Evolutionary conservation across 768 basidiomycete genomes (phyloP).

Genomic region (Phallus indusiatus): DNA sequence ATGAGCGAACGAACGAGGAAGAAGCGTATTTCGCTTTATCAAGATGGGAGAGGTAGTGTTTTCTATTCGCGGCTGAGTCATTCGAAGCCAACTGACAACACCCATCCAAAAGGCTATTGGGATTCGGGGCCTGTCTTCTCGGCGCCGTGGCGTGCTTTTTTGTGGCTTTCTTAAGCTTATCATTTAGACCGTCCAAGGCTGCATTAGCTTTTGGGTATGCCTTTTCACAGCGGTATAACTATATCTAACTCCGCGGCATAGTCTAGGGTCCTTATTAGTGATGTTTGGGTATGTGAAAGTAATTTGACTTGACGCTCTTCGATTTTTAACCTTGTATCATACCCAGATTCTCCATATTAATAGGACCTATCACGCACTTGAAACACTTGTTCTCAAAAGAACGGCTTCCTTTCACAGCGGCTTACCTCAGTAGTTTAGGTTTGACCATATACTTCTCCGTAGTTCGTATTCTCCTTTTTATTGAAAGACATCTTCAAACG

Average conservation of each 20-base stretch:
- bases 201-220: slow-evolving; percentile 74
- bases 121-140: slow-evolving; percentile 80
- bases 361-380: slow-evolving; percentile 85
- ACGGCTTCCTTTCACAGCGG: slow-evolving; percentile 70
- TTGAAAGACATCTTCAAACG: background rate
- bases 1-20: slow-evolving; percentile 82
- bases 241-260: slow-evolving; percentile 19
- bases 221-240: slow-evolving; percentile 1
- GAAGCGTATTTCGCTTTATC: slow-evolving; percentile 90
- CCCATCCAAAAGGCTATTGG: slow-evolving; percentile 52
- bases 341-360: slow-evolving; percentile 67
- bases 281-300: slow-evolving; percentile 79
- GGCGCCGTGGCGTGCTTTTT: slow-evolving; percentile 93
- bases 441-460: slow-evolving; percentile 90
- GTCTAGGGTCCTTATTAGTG: slow-evolving; percentile 83
- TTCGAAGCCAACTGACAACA: slow-evolving; percentile 3
- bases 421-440: slow-evolving; percentile 77
- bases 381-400: slow-evolving; percentile 81
- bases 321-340: background rate
- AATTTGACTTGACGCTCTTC: background rate
- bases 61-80: background rate
- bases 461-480: slow-evolving; percentile 35
- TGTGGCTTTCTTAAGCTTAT: slow-evolving; percentile 78
- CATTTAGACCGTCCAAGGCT: slow-evolving; percentile 82
- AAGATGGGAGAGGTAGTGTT: slow-evolving; percentile 80